phyloP scores from a whole-genome alignment of 2,329 filamentous ascomycete genomes.

The Colletotrichum orbiculare region DNA sequence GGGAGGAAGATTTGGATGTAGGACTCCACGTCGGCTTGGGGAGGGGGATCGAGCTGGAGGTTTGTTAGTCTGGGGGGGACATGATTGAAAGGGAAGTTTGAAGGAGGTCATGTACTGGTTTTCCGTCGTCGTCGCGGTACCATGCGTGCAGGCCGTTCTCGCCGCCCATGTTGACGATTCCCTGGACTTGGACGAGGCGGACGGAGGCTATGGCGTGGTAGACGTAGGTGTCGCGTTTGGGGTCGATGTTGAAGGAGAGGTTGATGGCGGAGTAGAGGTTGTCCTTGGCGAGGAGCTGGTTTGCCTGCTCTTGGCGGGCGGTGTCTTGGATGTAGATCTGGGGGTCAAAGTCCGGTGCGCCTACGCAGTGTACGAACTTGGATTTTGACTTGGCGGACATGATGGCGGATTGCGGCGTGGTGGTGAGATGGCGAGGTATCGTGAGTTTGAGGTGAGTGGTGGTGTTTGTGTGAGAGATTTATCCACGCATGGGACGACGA shows the following conservation, averaged over 20 bases:
- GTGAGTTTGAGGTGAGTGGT: neutral
- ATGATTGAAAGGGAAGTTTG: neutral
- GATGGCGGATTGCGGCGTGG: neutral
- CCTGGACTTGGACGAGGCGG: constrained; percentile 60
- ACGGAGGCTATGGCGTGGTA: constrained; percentile 65
- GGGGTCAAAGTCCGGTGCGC: constrained; percentile 57
- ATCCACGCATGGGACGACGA: neutral
- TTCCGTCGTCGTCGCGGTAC: constrained; percentile 55
- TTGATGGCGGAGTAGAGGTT: constrained; percentile 58
- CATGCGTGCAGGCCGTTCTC: constrained; percentile 60
- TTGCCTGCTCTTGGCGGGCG: constrained; percentile 49
- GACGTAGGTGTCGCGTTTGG: constrained; percentile 57
- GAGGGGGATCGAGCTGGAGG: constrained; percentile 57
- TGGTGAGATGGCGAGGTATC: neutral
- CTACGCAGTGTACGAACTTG: constrained; percentile 54
- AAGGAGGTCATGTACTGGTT: constrained; percentile 43
- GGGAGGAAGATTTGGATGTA: constrained; percentile 76
- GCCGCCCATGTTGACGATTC: constrained; percentile 54
- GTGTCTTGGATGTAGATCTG: constrained; percentile 52
- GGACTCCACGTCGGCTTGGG: constrained; percentile 68
- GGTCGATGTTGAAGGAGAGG: constrained; percentile 54
- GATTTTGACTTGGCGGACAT: constrained; percentile 12
- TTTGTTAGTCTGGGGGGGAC: neutral
- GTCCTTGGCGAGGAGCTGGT: constrained; percentile 50
- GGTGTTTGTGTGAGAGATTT: neutral